phyloP scores from a whole-genome alignment of 495 filamentous ascomycete genomes.

The Venustampulla echinocandica region DNA sequence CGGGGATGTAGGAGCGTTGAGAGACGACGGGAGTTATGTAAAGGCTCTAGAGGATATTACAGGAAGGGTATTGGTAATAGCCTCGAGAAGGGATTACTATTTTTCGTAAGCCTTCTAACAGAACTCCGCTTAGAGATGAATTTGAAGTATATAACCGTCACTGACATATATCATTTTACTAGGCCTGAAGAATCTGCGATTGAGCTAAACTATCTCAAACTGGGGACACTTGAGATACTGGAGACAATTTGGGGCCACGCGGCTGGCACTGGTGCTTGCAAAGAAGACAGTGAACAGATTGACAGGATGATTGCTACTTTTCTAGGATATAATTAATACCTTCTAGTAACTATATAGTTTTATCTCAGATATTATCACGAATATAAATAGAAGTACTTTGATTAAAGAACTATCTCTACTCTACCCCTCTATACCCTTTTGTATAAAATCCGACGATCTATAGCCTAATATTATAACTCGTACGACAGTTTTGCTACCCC shows the following conservation, averaged over 20 bases:
- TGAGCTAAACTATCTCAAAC: slow-evolving; percentile 31
- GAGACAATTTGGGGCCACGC: slow-evolving; percentile 39
- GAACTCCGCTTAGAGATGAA: neutral
- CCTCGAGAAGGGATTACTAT: slow-evolving; percentile 36
- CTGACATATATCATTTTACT: neutral
- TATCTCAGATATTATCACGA: no score
- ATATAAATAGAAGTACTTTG: no score
- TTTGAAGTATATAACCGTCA: neutral
- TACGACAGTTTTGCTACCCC: slow-evolving; percentile 10
- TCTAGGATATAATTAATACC: slow-evolving; percentile 6
- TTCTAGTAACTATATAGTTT: neutral
- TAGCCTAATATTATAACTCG: slow-evolving; percentile 4
- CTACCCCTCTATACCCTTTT: neutral
- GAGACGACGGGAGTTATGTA: slow-evolving; percentile 23
- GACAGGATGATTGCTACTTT: slow-evolving; percentile 21
- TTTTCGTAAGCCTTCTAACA: slow-evolving; percentile 26
- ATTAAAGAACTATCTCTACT: no score
- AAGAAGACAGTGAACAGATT: slow-evolving; percentile 33
- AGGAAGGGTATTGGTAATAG: slow-evolving; percentile 34
- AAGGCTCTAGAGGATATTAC: slow-evolving; percentile 32
- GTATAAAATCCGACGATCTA: slow-evolving; percentile 1
- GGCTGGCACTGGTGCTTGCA: slow-evolving; percentile 31
- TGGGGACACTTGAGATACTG: slow-evolving; percentile 30
- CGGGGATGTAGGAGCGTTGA: slow-evolving; percentile 29
- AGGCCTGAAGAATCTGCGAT: slow-evolving; percentile 27